Evolutionary conservation across 2,329 filamentous ascomycete species (phyloP), one percentile per base, ranked within the genome.

Genomic region (Aspergillus hortae): DNA sequence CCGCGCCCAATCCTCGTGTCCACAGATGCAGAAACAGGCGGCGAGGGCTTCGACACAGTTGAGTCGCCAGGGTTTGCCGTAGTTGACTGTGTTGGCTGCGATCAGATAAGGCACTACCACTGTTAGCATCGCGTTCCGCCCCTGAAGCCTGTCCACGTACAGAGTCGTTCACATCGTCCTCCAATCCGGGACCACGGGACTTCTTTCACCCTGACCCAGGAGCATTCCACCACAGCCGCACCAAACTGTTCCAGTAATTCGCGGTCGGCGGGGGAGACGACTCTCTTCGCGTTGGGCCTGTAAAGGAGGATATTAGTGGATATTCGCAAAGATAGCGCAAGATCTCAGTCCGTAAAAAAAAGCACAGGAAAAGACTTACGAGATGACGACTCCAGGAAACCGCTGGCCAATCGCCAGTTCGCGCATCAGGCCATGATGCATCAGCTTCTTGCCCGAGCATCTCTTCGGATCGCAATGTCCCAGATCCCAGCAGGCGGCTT

Each of bases 391-490:
- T 53, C 94, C 94, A 33, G 86, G 83, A 70, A 94, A 91, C 61
- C 92, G 92, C 73, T 97, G 92, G 48, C 94, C 94, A 51, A 97
- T 80, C 64, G 92, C 85, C 49, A 99, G 81, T 66, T 95, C 89
- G 61, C 94, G 87, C 90, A 99, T 96, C 65, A 96, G 78, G 3
- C 92, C 92, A 50, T 95, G 82, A 58, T 87, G 86, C 82, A 99
- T 96, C 32, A 99, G 81, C 57, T 90, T 86, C 77, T 99, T 99
- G 30, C 94, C 94, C 0, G 92, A 96, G 74, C 94, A 99, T 62
- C 92, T 81, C 73, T 96, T 97, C 7, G 92, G 90, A 67, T 99
- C 94, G 77, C 94, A 99, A 76, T 99, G 94, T 56, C 92, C 92
- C 32, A 99, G 80, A 67, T 99, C 94, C 94, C 94, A 99, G 71